Evolutionary conservation across 306 rosid genomes (phyloP).

Genomic region (Fragaria iinumae): DNA sequence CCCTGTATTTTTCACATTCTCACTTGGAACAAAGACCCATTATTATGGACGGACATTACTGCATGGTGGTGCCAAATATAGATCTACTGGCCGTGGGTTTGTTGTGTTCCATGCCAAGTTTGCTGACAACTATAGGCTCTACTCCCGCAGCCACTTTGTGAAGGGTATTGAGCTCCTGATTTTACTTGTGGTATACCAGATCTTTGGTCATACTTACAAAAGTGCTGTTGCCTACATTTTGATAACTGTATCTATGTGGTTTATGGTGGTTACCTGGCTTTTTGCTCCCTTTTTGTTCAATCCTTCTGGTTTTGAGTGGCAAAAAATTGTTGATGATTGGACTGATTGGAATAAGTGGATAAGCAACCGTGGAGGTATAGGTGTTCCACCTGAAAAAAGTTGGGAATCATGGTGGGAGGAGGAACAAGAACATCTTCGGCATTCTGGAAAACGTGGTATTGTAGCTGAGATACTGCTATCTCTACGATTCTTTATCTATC

Average conservation of each 20-base stretch:
- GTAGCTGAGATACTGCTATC: constrained; percentile 73
- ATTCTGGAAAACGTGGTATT: constrained; percentile 87
- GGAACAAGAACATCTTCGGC: constrained; percentile 89
- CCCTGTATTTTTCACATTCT: constrained; percentile 94
- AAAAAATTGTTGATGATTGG: constrained; percentile 98
- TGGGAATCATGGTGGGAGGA: constrained; percentile 99
- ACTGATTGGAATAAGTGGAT: constrained; percentile 99
- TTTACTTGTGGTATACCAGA: constrained; percentile 83
- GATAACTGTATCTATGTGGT: constrained; percentile 92
- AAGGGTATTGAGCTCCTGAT: constrained; percentile 95
- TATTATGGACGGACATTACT: constrained; percentile 96
- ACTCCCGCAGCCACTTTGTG: constrained; percentile 97
- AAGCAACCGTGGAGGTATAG: constrained; percentile 88
- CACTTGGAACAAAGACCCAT: constrained; percentile 96
- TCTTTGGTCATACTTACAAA: constrained; percentile 73
- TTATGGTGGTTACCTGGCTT: constrained; percentile 98
- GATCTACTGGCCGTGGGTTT: constrained; percentile 95
- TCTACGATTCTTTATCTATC: constrained; percentile 89
- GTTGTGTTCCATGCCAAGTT: constrained; percentile 98
- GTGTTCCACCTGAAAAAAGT: constrained; percentile 90
- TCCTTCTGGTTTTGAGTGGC: constrained; percentile 99
- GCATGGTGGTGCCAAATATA: constrained; percentile 96
- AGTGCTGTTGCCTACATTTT: constrained; percentile 79
- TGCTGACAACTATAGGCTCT: constrained; percentile 95
- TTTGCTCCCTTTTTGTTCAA: constrained; percentile 97